A percentile compares a stretch with the other conserved stretches of the same genome.
phyloP scores from a whole-genome alignment of 2,329 filamentous ascomycete genomes.

The Colletotrichum gloeosporioides region DNA sequence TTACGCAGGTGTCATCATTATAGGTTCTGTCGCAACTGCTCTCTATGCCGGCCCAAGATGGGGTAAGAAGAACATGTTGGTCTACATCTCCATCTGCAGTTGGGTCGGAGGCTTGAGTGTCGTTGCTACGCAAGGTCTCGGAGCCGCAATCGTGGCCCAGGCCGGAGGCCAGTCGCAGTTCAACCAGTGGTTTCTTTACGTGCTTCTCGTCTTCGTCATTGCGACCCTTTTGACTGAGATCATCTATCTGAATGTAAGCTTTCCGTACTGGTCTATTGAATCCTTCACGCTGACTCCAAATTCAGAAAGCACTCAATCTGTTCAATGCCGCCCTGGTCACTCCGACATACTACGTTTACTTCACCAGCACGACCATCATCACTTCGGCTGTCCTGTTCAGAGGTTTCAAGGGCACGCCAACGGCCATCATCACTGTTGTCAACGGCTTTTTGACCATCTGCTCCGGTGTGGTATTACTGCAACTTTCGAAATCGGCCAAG shows the following conservation, averaged over 20 bases:
- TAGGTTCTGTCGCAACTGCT: slow-evolving; percentile 74
- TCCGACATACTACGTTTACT: slow-evolving; percentile 98
- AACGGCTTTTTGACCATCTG: slow-evolving; percentile 95
- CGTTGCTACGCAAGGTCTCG: slow-evolving; percentile 91
- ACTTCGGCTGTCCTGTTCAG: slow-evolving; percentile 91
- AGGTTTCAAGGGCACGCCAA: slow-evolving; percentile 87
- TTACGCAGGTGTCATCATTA: slow-evolving; percentile 83
- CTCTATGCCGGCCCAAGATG: slow-evolving; percentile 86
- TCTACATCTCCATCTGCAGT: slow-evolving; percentile 96
- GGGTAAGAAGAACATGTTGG: slow-evolving; percentile 96
- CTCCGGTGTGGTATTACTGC: slow-evolving; percentile 86
- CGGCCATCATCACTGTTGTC: slow-evolving; percentile 85
- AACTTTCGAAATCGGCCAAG: slow-evolving; percentile 97
- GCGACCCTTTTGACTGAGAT: slow-evolving; percentile 91
- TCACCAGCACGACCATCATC: slow-evolving; percentile 93
- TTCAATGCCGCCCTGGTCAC: slow-evolving; percentile 98
- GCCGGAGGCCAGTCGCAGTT: slow-evolving; percentile 84
- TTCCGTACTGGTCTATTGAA: not conserved
- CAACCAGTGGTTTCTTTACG: slow-evolving; percentile 97
- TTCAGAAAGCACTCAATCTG: slow-evolving; percentile 94
- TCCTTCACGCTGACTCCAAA: slow-evolving; percentile 34
- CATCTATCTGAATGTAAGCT: slow-evolving; percentile 84
- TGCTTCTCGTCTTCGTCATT: slow-evolving; percentile 89
- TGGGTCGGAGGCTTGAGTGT: slow-evolving; percentile 93
- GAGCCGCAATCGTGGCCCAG: slow-evolving; percentile 89